Percentiles rank a stretch among this genome's conserved stretches.
Evolutionary conservation across 2,329 filamentous ascomycete species (phyloP).

Genomic region (Ophiostoma triangulosporum): DNA sequence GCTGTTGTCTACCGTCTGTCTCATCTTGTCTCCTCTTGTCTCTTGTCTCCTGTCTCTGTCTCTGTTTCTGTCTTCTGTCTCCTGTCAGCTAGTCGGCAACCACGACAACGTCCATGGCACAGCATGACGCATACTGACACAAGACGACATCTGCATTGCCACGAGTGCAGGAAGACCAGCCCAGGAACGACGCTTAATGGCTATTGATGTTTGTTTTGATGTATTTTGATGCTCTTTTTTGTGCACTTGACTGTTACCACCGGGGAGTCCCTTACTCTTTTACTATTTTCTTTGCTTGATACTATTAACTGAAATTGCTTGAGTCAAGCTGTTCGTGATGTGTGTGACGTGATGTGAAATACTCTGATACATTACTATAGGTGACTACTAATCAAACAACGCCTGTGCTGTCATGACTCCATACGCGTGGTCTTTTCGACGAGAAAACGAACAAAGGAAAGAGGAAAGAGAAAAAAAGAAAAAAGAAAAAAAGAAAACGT

Average conservation of each 20-base stretch:
- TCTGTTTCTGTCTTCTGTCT: no score
- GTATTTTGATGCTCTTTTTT: background rate
- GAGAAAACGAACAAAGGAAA: background rate
- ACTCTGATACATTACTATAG: no score
- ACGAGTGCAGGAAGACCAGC: background rate
- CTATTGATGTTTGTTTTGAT: conserved; percentile 5
- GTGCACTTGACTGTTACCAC: background rate
- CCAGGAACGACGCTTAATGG: conserved; percentile 4
- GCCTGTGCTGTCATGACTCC: no score
- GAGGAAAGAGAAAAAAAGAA: background rate
- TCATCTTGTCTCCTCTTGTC: no score
- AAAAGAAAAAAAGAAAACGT: background rate
- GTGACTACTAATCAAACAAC: no score
- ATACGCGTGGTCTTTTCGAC: background rate
- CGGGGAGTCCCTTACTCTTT: background rate
- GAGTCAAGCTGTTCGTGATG: no score
- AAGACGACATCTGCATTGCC: background rate
- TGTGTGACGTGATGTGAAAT: no score
- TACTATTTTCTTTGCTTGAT: background rate
- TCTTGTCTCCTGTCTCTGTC: no score
- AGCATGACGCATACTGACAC: no score
- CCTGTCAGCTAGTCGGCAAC: no score
- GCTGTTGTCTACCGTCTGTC: no score
- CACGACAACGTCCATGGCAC: no score
- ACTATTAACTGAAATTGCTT: background rate